Evolutionary conservation across 2,329 filamentous ascomycete genomes (phyloP), one percentile per base, ranked within the genome.

Genomic region (Aspergillus sp.): DNA sequence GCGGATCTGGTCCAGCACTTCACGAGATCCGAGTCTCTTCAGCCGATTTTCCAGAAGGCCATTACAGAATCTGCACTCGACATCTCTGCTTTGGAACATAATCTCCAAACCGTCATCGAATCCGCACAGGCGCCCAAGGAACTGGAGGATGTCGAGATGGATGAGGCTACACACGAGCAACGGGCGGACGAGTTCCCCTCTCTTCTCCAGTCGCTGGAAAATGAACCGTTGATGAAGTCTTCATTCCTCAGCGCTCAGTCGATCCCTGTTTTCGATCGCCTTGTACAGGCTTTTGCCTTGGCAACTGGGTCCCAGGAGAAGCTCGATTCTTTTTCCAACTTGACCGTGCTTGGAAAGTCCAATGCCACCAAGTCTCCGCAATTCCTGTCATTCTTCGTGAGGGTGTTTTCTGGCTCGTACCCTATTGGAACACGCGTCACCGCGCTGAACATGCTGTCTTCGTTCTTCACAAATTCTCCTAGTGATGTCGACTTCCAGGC

Each of bases 361-460:
- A 55, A 63, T 14, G 85, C 83, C 1, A 72, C 82, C 32, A 79
- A 82, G 45, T 79, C 83, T 33, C 81, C 84, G 36, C 82, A 88
- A 19, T 91, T 87, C 62, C 75, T 91, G 51, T 87, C 84, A 14
- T 93, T 95, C 68, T 86, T 93, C 59, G 79, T 87, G 52, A 82
- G 86, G 49, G 82, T 90, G 14, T 91, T 89, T 83, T 88, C 82
- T 52, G 85, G 88, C 0, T 78, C 84, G 1, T 86, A 86, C 64
- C 86, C 89, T 6, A 83, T 83, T 2, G 74, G 88, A 43, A 86
- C 85, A 3, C 84, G 89, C 56, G 79, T 82, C 50, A 81, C 85
- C 8, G 89, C 91, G 10, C 72, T 96, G 45, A 83, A 85, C 38
- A 79, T 84, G 64, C 80, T 84, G 13, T 82, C 84, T 53, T 76